Base-by-base conservation (phyloP, 495 filamentous ascomycete species). In the Aspergillus biplanus region DNA sequence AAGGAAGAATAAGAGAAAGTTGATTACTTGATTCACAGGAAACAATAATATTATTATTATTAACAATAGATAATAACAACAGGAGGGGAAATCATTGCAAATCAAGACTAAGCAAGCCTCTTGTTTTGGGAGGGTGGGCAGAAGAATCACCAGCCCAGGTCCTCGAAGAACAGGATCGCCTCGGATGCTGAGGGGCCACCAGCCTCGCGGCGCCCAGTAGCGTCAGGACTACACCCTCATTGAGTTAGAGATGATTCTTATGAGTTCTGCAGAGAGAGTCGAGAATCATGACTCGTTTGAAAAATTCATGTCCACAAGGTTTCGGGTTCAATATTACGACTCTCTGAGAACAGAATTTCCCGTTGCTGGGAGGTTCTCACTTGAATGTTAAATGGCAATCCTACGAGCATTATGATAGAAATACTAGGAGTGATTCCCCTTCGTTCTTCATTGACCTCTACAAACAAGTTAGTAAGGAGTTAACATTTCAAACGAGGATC, bases 151-250 rank as follows among this genome's bases (percentile, higher is more conserved):
- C 42, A 56, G 27, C 48, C 35, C 5, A 13, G 39, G 39, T 4
- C 3, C n/a, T 11, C 11, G 39, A 11, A 13, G n/a, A 56, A 12
- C 18, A 58, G 16, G 62, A 65, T 65, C 62, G 56, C 56, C 52
- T 65, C 56, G 57, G 62, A 52, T 49, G 42, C 55, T 65, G 62
- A 60, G 56, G 56, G 62, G 56, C 56, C 56, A 42, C 49, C 50
- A 34, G 42, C 39, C 52, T 34, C 53, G 50, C 37, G 56, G 62
- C 56, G 58, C 52, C 57, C 61, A 58, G 47, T 50, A 50, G 47
- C 39, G 8, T 12, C 39, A 50, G 21, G 27, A 27, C 46, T 21
- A 16, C 21, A 6, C 15, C 47, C 21, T 18, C 37, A 16, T 18
- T 15, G 11, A 15, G 39, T 44, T 44, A 15, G 39, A 44, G 4